Percentiles rank a stretch among this genome's conserved stretches.
phyloP scores from a whole-genome alignment of 2,329 filamentous ascomycete species.

The Penicillium sp. region DNA sequence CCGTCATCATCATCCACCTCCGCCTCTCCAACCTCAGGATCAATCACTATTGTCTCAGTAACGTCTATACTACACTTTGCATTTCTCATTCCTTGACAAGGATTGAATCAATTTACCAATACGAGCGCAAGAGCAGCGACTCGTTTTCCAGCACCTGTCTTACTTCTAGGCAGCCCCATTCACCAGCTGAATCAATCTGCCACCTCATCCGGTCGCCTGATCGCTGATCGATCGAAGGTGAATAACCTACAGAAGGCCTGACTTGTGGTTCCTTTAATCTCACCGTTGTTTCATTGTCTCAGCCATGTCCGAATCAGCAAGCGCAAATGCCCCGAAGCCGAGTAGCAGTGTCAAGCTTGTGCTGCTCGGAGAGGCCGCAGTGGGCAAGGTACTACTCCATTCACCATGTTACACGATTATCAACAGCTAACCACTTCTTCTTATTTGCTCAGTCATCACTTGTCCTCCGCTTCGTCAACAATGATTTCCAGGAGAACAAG shows the following conservation, averaged over 20 bases:
- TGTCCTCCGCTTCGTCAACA: conserved; percentile 97
- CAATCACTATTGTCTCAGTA: conserved; percentile 8
- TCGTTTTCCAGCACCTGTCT: conserved; percentile 22
- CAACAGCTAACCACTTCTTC: conserved; percentile 13
- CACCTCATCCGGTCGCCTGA: conserved; percentile 29
- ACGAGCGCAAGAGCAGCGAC: not conserved
- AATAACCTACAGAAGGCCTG: conserved; percentile 33
- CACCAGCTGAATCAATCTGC: conserved; percentile 23
- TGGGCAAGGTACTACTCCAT: conserved; percentile 76
- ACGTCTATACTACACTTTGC: conserved; percentile 12
- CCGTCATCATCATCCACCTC: conserved; percentile 26
- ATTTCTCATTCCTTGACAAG: conserved; percentile 10
- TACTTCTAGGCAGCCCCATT: conserved; percentile 24
- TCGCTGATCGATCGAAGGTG: conserved; percentile 21
- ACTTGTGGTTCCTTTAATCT: conserved; percentile 16
- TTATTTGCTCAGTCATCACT: conserved; percentile 72
- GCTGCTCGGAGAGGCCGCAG: conserved; percentile 92
- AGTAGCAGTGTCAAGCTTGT: conserved; percentile 99
- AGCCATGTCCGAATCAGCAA: conserved; percentile 70
- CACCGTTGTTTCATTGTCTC: conserved; percentile 5
- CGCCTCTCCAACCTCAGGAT: conserved; percentile 13
- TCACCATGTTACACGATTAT: conserved; percentile 3
- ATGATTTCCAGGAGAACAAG: conserved; percentile 99
- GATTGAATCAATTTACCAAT: conserved; percentile 9
- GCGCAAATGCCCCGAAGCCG: conserved; percentile 73